These are phyloP conservation scores for Pichia paraexigua DNA, from an alignment of 805 yeast genomes.

Conservation along the genomic window DNA sequence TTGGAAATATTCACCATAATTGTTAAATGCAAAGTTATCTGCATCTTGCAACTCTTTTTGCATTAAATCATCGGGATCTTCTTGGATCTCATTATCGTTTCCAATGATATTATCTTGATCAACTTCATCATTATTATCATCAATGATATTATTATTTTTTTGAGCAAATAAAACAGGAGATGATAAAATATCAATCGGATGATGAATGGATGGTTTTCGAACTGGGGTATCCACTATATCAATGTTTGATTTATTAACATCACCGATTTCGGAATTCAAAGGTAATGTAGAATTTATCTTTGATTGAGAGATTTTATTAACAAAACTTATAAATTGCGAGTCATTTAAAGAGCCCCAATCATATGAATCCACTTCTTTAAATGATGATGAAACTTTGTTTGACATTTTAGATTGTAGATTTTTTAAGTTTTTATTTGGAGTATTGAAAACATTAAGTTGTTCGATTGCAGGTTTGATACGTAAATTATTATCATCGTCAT, in stretches of 20 bases:
- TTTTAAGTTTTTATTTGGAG: background rate
- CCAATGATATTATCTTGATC: background rate
- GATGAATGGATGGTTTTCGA: background rate
- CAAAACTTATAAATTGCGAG: conserved; percentile 31
- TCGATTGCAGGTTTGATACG: too few relatives aligned
- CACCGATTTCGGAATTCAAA: background rate
- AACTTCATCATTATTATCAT: background rate
- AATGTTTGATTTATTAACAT: background rate
- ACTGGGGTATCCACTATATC: background rate
- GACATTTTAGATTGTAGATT: background rate
- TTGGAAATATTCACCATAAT: conserved; percentile 54
- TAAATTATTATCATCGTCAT: background rate
- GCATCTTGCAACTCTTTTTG: conserved; percentile 10
- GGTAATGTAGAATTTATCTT: background rate
- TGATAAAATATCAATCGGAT: background rate
- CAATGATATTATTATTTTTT: background rate
- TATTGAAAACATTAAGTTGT: background rate
- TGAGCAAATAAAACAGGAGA: conserved; percentile 7
- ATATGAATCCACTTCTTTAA: conserved; percentile 1
- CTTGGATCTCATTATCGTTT: background rate
- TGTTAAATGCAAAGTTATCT: conserved; percentile 48
- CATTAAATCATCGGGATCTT: conserved; percentile 4
- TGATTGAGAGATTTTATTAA: conserved; percentile 18
- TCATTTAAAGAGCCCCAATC: conserved; percentile 33
- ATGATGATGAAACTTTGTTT: background rate